phyloP scores from a whole-genome alignment of 1,284 basidiomycete genomes.

The Irpex sp. region DNA sequence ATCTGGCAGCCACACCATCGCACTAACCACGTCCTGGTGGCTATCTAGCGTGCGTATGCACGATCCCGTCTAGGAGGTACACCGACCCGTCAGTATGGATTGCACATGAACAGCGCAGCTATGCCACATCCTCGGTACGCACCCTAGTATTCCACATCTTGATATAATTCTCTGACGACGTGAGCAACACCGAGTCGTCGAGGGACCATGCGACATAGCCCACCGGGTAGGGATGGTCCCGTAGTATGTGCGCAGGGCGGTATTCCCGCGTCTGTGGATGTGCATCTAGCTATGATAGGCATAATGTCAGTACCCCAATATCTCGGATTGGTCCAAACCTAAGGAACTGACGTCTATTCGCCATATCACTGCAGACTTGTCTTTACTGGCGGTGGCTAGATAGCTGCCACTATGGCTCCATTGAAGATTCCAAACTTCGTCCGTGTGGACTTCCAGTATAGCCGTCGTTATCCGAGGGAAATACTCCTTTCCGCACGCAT shows the following conservation, averaged over 20 bases:
- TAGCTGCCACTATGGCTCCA: constrained; percentile 90
- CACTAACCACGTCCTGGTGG: constrained; percentile 84
- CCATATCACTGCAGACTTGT: constrained; percentile 90
- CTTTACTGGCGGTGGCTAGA: constrained; percentile 87
- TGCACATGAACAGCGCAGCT: not conserved
- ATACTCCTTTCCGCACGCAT: constrained; percentile 72
- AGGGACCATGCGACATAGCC: constrained; percentile 88
- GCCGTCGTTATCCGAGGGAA: constrained; percentile 88
- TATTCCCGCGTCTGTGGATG: constrained; percentile 56
- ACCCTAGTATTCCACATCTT: constrained; percentile 89
- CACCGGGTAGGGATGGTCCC: constrained; percentile 76
- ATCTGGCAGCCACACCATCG: constrained; percentile 87
- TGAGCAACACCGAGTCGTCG: constrained; percentile 80
- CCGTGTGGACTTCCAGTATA: constrained; percentile 80
- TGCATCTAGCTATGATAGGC: constrained; percentile 37
- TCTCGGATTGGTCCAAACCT: not conserved
- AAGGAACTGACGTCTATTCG: constrained; percentile 61
- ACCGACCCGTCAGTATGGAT: constrained; percentile 4
- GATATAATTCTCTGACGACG: constrained; percentile 75
- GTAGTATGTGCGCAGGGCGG: constrained; percentile 53
- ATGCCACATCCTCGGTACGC: constrained; percentile 17
- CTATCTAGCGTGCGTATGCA: constrained; percentile 61
- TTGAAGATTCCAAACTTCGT: constrained; percentile 94
- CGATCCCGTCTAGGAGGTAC: constrained; percentile 55
- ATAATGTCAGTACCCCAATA: not conserved